A percentile compares a stretch with the other conserved stretches of the same genome.
Evolutionary conservation across 106 monocot species (phyloP).

Genomic region (Dendrobium huoshanense): DNA sequence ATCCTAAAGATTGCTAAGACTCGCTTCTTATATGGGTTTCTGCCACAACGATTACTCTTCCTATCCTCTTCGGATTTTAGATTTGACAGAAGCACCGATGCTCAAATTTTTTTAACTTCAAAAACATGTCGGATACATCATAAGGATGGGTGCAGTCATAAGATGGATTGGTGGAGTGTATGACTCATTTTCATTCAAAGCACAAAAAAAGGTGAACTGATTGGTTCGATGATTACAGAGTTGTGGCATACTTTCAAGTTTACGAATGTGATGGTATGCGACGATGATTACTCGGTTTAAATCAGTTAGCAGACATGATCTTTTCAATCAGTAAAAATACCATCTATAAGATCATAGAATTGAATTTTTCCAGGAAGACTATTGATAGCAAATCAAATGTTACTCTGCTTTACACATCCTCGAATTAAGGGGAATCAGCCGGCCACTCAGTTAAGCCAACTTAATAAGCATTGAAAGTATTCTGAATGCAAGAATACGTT

Average conservation of each 20-base stretch:
- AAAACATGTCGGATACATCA: not conserved
- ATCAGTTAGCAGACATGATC: not conserved
- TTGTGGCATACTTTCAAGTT: not conserved
- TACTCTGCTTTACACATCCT: no score
- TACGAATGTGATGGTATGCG: not conserved
- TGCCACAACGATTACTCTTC: no score
- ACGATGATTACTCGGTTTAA: not conserved
- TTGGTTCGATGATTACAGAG: not conserved
- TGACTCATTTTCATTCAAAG: not conserved
- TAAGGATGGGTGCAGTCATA: not conserved
- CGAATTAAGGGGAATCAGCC: no score
- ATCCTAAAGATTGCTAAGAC: no score
- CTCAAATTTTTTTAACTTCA: not conserved
- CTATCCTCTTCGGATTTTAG: no score
- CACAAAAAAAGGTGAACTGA: not conserved
- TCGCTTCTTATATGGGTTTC: no score
- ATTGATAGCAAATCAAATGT: not conserved
- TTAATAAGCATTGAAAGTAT: not conserved
- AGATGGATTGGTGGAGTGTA: not conserved
- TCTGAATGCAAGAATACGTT: not conserved
- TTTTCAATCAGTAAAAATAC: not conserved
- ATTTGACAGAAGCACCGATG: no score
- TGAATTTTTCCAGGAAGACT: not conserved
- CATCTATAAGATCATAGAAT: not conserved
- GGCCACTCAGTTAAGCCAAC: not conserved